phyloP scores from a whole-genome alignment of 306 rosid species.

The Castanospermum australe region DNA sequence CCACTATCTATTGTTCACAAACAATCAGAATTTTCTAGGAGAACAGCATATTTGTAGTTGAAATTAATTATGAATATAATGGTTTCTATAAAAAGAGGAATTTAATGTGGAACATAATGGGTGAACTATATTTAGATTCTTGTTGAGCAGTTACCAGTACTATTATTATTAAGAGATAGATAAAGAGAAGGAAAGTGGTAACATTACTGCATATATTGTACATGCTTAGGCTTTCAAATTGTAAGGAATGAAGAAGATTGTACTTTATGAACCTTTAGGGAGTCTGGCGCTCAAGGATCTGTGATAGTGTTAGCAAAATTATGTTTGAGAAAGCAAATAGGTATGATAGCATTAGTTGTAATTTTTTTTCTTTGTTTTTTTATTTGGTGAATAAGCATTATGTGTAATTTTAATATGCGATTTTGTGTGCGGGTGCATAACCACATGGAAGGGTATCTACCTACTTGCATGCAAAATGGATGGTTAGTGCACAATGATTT shows the following conservation, averaged over 20 bases:
- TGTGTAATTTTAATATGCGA: neutral
- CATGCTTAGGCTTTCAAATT: neutral
- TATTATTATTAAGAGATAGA: neutral
- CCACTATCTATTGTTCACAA: neutral
- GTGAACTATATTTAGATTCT: neutral
- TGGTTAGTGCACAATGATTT: constrained; percentile 17
- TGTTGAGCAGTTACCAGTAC: neutral
- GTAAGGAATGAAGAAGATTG: neutral
- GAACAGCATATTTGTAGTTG: constrained; percentile 4
- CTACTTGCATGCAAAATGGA: constrained; percentile 2
- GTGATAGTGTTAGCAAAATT: neutral
- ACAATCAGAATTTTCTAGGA: neutral
- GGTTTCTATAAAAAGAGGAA: neutral
- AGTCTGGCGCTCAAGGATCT: neutral
- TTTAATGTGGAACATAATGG: neutral
- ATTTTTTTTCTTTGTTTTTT: no score
- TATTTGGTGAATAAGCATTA: no score
- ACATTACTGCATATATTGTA: neutral
- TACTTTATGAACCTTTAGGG: neutral
- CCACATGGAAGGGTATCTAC: neutral
- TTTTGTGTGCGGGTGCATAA: neutral
- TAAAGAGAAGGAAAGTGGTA: neutral
- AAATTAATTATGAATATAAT: neutral
- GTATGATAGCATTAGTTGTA: neutral
- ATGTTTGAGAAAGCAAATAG: neutral